Percentiles rank a stretch among this genome's conserved stretches.
Conservation (phyloP, 805 yeast species). For the Schizosaccharomyces japonicus region DNA sequence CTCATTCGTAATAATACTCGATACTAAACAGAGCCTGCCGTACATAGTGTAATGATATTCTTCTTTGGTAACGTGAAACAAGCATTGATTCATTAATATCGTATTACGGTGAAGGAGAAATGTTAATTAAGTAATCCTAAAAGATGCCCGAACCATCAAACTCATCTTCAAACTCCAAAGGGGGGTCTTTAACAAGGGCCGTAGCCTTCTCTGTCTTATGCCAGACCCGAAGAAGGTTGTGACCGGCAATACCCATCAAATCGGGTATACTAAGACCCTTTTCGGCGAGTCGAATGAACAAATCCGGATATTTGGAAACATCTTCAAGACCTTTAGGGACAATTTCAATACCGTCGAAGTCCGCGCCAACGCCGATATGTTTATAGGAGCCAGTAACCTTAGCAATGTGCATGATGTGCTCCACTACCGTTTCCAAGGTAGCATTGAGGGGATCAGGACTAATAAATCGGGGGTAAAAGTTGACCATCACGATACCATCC, state of each 20-base stretch:
- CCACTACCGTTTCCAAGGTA: slow-evolving; percentile 26
- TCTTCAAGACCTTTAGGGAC: slow-evolving; percentile 31
- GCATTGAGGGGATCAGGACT: slow-evolving; percentile 10
- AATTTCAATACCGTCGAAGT: slow-evolving; percentile 28
- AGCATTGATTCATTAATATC: too few relatives aligned
- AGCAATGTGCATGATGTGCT: slow-evolving; percentile 23
- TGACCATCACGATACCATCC: slow-evolving; percentile 27
- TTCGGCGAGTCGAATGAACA: slow-evolving; percentile 17
- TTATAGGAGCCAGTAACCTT: slow-evolving; percentile 25
- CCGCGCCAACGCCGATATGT: slow-evolving; percentile 26
- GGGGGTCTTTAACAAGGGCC: background rate
- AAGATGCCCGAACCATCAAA: background rate
- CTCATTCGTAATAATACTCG: too few relatives aligned
- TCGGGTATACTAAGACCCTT: slow-evolving; percentile 24
- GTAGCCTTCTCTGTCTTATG: slow-evolving; percentile 17
- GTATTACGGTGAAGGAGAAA: background rate
- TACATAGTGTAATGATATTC: too few relatives aligned
- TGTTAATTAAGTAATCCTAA: background rate
- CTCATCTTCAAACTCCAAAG: background rate
- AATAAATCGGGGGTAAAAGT: slow-evolving; percentile 24
- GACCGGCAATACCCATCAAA: slow-evolving; percentile 23
- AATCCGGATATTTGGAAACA: slow-evolving; percentile 30
- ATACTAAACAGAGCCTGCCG: too few relatives aligned
- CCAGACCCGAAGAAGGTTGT: slow-evolving; percentile 27
- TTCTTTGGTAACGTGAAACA: too few relatives aligned